A percentile compares a stretch with the other conserved stretches of the same genome.
Evolutionary conservation across 2,329 filamentous ascomycete species (phyloP).

Genomic region (Cryphonectria nitschkei): DNA sequence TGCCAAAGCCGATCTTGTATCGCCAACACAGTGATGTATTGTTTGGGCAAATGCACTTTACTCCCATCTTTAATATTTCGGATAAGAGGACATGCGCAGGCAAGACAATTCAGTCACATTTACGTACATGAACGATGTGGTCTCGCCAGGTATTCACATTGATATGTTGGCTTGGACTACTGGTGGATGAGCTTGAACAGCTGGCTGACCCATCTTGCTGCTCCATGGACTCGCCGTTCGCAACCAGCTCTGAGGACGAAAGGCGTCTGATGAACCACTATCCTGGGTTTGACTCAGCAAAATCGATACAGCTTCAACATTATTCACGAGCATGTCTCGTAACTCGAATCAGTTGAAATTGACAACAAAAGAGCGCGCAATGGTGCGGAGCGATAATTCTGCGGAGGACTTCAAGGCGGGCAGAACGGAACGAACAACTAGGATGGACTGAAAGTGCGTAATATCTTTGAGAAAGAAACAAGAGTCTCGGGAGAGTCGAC

Average conservation of each 20-base stretch:
- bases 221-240: constrained; percentile 62
- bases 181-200: background rate
- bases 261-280: constrained; percentile 66
- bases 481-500: background rate
- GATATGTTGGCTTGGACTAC: too few species aligned
- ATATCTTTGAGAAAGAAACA: too few species aligned
- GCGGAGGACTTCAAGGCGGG: too few species aligned
- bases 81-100: background rate
- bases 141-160: background rate
- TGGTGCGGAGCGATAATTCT: background rate
- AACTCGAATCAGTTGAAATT: constrained; percentile 23
- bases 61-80: background rate
- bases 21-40: constrained; percentile 57
- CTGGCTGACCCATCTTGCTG: constrained; percentile 65
- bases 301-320: background rate
- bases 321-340: background rate
- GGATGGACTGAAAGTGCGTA: background rate
- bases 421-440: too few species aligned
- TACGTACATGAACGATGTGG: background rate
- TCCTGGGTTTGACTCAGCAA: constrained; percentile 37
- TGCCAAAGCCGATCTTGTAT: background rate
- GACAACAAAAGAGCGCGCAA: constrained; percentile 12
- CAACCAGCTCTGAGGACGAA: constrained; percentile 42
- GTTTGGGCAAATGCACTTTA: constrained; percentile 50
- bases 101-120: background rate